Evolutionary conservation across 2,329 filamentous ascomycete species (phyloP).

Genomic region (Botrytis galanthina): DNA sequence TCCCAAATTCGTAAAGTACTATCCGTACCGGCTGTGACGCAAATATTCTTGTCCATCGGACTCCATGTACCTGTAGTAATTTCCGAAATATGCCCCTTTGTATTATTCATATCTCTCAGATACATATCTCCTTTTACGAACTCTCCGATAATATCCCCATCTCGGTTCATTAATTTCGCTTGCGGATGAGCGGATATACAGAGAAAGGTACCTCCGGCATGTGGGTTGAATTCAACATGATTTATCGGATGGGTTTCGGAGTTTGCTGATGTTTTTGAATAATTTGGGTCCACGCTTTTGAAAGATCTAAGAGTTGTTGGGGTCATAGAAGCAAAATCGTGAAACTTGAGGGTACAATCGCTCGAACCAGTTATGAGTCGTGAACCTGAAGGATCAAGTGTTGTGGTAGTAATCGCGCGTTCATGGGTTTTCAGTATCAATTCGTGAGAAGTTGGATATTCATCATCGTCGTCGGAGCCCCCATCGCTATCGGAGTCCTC

Average conservation of each 20-base stretch:
- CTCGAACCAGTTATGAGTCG: constrained; percentile 86
- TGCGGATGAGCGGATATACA: constrained; percentile 88
- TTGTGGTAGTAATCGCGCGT: constrained; percentile 77
- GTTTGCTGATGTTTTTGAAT: constrained; percentile 65
- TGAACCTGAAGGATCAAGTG: constrained; percentile 80
- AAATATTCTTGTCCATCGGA: constrained; percentile 78
- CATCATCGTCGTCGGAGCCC: constrained; percentile 72
- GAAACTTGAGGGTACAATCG: constrained; percentile 87
- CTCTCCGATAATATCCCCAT: constrained; percentile 81
- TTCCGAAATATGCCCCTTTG: constrained; percentile 93
- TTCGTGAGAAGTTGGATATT: constrained; percentile 91
- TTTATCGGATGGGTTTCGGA: constrained; percentile 87
- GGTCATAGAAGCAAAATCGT: constrained; percentile 95
- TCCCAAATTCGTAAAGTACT: constrained; percentile 98
- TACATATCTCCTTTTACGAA: constrained; percentile 99
- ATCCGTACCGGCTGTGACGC: constrained; percentile 89
- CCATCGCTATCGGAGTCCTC: constrained; percentile 52
- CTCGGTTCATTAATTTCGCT: constrained; percentile 82
- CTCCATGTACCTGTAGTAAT: constrained; percentile 89
- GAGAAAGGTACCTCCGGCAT: constrained; percentile 75
- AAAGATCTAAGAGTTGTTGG: constrained; percentile 92
- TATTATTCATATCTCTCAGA: constrained; percentile 93
- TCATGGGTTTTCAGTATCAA: constrained; percentile 91
- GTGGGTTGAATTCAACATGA: constrained; percentile 80
- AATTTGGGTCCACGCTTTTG: constrained; percentile 84